phyloP scores from a whole-genome alignment of 2,329 filamentous ascomycete species.

The Aureobasidium uvarum region DNA sequence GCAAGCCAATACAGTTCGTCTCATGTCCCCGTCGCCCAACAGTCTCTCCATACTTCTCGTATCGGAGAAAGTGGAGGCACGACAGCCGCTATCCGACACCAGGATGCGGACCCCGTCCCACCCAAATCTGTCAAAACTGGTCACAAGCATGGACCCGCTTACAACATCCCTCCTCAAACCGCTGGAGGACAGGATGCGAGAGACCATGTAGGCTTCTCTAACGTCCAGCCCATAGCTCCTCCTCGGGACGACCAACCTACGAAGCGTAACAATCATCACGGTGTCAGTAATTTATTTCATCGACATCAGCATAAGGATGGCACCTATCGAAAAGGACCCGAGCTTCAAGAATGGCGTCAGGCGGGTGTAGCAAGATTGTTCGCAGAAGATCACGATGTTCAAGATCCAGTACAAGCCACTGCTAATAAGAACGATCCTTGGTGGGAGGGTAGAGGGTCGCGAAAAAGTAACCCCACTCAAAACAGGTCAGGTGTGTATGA shows the following conservation, averaged over 20 bases:
- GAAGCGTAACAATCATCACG: conserved; percentile 34
- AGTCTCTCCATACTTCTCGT: conserved; percentile 43
- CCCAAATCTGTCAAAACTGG: conserved; percentile 34
- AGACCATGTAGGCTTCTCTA: conserved; percentile 45
- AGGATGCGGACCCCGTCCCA: conserved; percentile 40
- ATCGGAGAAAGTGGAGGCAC: conserved; percentile 38
- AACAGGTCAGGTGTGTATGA: conserved; percentile 43
- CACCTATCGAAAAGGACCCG: conserved; percentile 55
- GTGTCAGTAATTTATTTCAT: conserved; percentile 42
- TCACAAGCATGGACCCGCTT: conserved; percentile 34
- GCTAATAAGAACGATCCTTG: conserved; percentile 52
- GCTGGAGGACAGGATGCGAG: conserved; percentile 39
- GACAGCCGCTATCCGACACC: conserved; percentile 39
- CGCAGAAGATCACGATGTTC: conserved; percentile 45
- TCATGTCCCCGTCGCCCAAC: conserved; percentile 35
- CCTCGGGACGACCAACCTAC: conserved; percentile 30
- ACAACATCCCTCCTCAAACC: conserved; percentile 41
- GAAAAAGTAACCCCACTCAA: conserved; percentile 29
- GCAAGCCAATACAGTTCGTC: conserved; percentile 20
- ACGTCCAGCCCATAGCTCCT: conserved; percentile 31
- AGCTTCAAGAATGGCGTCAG: conserved; percentile 56
- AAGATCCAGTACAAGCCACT: conserved; percentile 31
- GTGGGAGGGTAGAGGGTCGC: conserved; percentile 62
- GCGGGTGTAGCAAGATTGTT: conserved; percentile 43
- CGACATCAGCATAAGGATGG: conserved; percentile 47